A percentile compares a stretch with the other conserved stretches of the same genome.
These are phyloP conservation scores for Nidularia pulvinata DNA, from an alignment of 768 basidiomycete genomes.

Conservation along the genomic window DNA sequence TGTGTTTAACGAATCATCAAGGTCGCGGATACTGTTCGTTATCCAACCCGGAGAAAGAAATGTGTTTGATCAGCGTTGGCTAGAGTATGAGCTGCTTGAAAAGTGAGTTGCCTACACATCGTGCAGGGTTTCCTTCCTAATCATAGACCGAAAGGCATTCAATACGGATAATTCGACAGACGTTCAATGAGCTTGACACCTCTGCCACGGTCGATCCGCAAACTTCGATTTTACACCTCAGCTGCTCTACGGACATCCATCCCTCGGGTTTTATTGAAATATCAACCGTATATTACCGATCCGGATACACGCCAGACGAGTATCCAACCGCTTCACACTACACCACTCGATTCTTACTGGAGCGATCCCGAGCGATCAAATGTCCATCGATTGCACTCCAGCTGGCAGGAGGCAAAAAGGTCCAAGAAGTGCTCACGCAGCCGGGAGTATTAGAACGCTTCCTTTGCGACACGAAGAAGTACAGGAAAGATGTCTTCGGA, in stretches of 20 bases:
- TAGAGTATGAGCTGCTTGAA: conserved; percentile 87
- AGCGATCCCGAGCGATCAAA: conserved; percentile 85
- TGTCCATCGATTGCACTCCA: conserved; percentile 92
- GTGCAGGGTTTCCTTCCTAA: too few relatives aligned
- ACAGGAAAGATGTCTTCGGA: conserved; percentile 26
- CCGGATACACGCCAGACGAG: conserved; percentile 86
- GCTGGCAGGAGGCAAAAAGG: conserved; percentile 95
- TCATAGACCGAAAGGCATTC: conserved; percentile 48
- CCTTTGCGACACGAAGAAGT: conserved; percentile 40
- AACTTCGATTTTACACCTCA: conserved; percentile 40
- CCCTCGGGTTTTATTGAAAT: conserved; percentile 55
- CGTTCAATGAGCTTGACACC: conserved; percentile 64
- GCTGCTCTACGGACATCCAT: conserved; percentile 28
- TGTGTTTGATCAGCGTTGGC: conserved; percentile 88
- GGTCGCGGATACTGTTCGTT: conserved; percentile 78
- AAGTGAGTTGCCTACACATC: conserved; percentile 41
- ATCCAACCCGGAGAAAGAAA: conserved; percentile 89
- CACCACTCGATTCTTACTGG: conserved; percentile 73
- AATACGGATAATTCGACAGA: conserved; percentile 75
- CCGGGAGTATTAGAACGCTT: conserved; percentile 77
- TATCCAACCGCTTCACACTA: conserved; percentile 70
- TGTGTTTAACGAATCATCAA: conserved; percentile 11
- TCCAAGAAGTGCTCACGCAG: conserved; percentile 85
- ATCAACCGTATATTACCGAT: conserved; percentile 88
- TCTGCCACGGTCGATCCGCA: conserved; percentile 54